Percentiles rank a stretch among this genome's conserved stretches.
Evolutionary conservation across 306 rosid genomes (phyloP).

Genomic region (Cucumis sativus): Cucumber_9930_V3 NC_026659.2:18346501-18347000

Average conservation of each 20-base stretch:
- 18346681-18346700: not conserved
- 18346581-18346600: conserved; percentile 95
- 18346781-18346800: not conserved
- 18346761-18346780: not conserved
- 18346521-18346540: conserved; percentile 99
- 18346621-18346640: conserved; percentile 83
- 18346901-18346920: conserved; percentile 76
- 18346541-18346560: conserved; percentile 93
- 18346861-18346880: conserved; percentile 45
- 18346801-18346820: not conserved
- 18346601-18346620: conserved; percentile 92
- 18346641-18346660: not conserved
- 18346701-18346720: not conserved
- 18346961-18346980: conserved; percentile 59
- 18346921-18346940: conserved; percentile 87
- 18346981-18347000: conserved; percentile 98
- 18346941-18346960: conserved; percentile 74
- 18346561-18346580: conserved; percentile 86
- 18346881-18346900: conserved; percentile 95
- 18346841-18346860: not conserved
- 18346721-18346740: not conserved
- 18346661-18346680: not conserved
- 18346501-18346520: conserved; percentile 99
- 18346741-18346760: not conserved
- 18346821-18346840: not conserved